These are phyloP conservation scores for Corylus americana DNA, from an alignment of 306 rosid species.

Conservation along the genomic window DNA sequence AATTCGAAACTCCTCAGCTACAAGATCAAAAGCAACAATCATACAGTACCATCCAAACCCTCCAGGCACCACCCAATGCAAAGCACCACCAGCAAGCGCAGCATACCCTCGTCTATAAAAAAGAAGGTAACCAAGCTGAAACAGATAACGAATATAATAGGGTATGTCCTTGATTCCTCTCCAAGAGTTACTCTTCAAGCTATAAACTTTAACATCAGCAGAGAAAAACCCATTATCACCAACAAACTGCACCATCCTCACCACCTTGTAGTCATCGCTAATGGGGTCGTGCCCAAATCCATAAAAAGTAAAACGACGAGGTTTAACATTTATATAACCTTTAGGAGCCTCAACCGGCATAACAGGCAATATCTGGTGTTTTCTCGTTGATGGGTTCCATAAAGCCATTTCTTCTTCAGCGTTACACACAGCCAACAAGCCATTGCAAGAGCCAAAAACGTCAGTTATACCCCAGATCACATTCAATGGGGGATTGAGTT, in stretches of 20 bases:
- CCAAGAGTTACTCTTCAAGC: slow-evolving; percentile 1
- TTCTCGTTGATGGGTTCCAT: slow-evolving; percentile 4
- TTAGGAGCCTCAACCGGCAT: background rate
- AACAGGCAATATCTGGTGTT: background rate
- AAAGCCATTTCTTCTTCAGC: background rate
- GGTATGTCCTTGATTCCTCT: background rate
- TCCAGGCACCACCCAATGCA: slow-evolving; percentile 5
- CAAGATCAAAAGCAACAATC: slow-evolving; percentile 17
- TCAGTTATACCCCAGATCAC: background rate
- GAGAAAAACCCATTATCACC: background rate
- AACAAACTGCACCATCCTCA: slow-evolving; percentile 9
- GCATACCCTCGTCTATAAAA: background rate
- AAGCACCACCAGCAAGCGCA: background rate
- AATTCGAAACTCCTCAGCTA: background rate
- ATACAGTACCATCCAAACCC: background rate
- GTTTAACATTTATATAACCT: background rate
- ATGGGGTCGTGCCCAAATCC: slow-evolving; percentile 5
- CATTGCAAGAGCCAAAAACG: background rate
- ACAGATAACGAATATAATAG: slow-evolving; percentile 1
- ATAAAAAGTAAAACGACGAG: background rate
- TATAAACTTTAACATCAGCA: slow-evolving; percentile 3
- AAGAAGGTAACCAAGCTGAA: background rate
- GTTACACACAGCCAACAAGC: slow-evolving; percentile 7
- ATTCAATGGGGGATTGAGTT: background rate
- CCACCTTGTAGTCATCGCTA: slow-evolving; percentile 8